Base-by-base conservation (phyloP, 495 filamentous ascomycete species). In the Penicillium crystallinum region DNA sequence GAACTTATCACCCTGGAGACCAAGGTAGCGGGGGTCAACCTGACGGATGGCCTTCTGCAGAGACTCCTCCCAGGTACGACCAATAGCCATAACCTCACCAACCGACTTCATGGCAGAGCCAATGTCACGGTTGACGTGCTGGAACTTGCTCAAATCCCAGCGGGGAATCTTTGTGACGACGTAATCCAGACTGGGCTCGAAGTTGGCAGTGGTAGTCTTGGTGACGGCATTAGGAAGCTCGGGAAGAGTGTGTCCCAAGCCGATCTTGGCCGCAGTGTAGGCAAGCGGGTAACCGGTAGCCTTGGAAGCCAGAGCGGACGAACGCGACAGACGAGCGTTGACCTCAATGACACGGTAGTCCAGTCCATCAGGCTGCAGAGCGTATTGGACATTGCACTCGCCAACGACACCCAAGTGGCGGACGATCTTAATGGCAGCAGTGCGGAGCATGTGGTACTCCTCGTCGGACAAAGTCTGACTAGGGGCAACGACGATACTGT, bases 341-440 rank as follows among this genome's bases (percentile, higher is more conserved):
- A 97, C 92, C 76, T 97, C 92, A 63, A 97, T 97, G 48, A 97
- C 92, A 70, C 92, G 85, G 76, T 96, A 97, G 72, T 97, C 93
- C 39, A 91, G 81, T 27, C 90, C 91, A 71, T 95, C 89, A 6
- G 92, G 92, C 66, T 97, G 91, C 52, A 97, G 79, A 48, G 92
- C 93, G 63, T 97, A 97, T 68, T 97, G 92, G 29, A 97, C 92
- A 70, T 97, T 97, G 75, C 92, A 97, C 77, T 97, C 92, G 66
- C 92, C 92, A 27, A 96, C 89, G 33, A 97, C 93, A 41, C 91
- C 91, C 49, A 97, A 79, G 73, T 97, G 93, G 48, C 92, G 83
- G 62, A 97, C 88, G 57, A 97, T 95, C 74, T 96, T 95, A 65
- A 96, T 91, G 46, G 92, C 92, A 46, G 92, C 91, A 42, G 91